phyloP scores from a whole-genome alignment of 2,329 filamentous ascomycete genomes.

The Fusarium robinianum region DNA sequence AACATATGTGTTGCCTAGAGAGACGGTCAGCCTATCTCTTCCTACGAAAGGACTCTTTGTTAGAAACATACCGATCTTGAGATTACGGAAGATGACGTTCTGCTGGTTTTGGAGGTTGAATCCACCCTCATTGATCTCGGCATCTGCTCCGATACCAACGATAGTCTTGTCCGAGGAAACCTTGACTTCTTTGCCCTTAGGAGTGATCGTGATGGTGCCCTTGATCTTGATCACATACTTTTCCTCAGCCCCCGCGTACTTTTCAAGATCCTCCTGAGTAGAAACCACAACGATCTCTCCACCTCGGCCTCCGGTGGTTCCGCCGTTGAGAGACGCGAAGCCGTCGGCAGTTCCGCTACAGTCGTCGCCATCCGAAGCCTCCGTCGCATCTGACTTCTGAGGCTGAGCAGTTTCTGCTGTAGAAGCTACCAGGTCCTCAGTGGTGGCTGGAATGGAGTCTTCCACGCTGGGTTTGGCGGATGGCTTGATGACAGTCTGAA shows the following conservation, averaged over 20 bases:
- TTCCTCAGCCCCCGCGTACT: conserved; percentile 25
- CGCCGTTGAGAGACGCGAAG: conserved; percentile 34
- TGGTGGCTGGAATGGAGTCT: too few relatives aligned
- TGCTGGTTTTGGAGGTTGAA: conserved; percentile 27
- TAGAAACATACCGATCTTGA: conserved; percentile 24
- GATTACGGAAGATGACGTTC: conserved; percentile 34
- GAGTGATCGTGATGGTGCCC: conserved; percentile 30
- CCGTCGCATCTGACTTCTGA: too few relatives aligned
- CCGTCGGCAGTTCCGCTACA: conserved; percentile 25
- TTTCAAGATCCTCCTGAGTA: conserved; percentile 30
- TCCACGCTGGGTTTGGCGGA: neutral
- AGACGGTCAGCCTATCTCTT: neutral
- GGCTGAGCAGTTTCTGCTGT: neutral
- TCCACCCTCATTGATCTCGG: conserved; percentile 31
- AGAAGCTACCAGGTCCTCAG: neutral
- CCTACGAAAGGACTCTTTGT: neutral
- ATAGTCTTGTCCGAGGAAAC: conserved; percentile 34
- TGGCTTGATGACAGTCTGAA: conserved; percentile 2
- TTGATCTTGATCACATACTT: conserved; percentile 34
- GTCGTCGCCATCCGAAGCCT: too few relatives aligned
- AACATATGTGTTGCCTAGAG: conserved; percentile 18
- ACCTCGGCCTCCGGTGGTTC: conserved; percentile 30
- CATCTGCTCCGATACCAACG: conserved; percentile 30
- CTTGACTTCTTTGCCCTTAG: conserved; percentile 30
- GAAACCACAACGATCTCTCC: conserved; percentile 27